Conservation (phyloP, 371 early-diverging fungal species). For the Mucor ambiguus region DNA sequence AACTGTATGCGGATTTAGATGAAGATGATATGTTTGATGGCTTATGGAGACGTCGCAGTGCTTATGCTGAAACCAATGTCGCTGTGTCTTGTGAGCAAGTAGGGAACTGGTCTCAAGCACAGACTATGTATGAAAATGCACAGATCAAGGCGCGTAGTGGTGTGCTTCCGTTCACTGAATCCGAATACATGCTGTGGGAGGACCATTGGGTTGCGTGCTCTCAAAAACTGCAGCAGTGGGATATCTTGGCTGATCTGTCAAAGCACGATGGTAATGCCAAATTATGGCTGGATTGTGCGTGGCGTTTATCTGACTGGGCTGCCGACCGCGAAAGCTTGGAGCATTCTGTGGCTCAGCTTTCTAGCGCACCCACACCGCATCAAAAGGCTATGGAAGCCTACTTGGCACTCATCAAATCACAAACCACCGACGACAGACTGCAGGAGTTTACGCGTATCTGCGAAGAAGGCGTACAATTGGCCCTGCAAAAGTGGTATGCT, state of each 20-base stretch:
- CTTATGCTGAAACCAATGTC: conserved; percentile 93
- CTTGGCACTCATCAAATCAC: conserved; percentile 71
- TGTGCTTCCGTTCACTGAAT: conserved; percentile 88
- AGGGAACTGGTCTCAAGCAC: conserved; percentile 94
- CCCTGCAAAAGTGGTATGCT: conserved; percentile 85
- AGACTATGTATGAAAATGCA: conserved; percentile 91
- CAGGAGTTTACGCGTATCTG: conserved; percentile 80
- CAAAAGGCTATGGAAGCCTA: conserved; percentile 90
- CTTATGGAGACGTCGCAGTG: conserved; percentile 89
- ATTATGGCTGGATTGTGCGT: conserved; percentile 87
- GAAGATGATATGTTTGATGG: conserved; percentile 95
- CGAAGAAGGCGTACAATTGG: conserved; percentile 89
- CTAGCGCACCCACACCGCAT: conserved; percentile 68
- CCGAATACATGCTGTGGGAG: conserved; percentile 98
- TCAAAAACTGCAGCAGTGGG: conserved; percentile 98
- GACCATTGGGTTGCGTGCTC: conserved; percentile 95
- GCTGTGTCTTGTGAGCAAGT: conserved; percentile 95
- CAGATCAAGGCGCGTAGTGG: conserved; percentile 93
- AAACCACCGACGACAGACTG: conserved; percentile 65
- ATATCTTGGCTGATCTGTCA: conserved; percentile 91
- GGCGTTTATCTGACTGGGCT: conserved; percentile 94
- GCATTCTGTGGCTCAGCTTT: conserved; percentile 58
- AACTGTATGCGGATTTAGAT: conserved; percentile 75
- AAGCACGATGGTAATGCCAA: conserved; percentile 87
- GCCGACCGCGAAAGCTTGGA: conserved; percentile 77